A percentile compares a stretch with the other conserved stretches of the same genome.
Conservation (phyloP, 768 basidiomycete genomes). For the Panellus pusillus region DNA sequence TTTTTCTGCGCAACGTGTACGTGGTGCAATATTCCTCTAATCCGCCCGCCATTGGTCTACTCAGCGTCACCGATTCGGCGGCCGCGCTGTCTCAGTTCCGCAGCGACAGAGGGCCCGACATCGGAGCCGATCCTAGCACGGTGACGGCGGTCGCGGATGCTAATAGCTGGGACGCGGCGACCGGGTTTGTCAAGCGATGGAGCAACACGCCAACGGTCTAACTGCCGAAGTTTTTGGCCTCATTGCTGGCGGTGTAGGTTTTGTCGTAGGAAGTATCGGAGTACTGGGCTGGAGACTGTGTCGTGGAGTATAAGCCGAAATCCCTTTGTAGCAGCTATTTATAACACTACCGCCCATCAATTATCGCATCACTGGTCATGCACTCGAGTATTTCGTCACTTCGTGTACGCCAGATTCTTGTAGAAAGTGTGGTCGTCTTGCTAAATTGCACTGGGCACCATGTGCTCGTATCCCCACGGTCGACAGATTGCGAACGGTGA, state of each 20-base stretch:
- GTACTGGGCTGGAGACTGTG: conserved; percentile 15
- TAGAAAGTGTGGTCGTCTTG: too few species aligned
- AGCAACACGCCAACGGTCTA: neutral
- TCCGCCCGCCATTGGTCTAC: conserved; percentile 46
- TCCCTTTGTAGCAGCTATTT: too few species aligned
- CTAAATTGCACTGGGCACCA: too few species aligned
- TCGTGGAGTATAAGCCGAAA: conserved; percentile 3
- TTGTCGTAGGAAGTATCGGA: conserved; percentile 13
- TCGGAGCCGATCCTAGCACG: neutral
- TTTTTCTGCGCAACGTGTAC: conserved; percentile 59
- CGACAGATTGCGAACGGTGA: too few species aligned
- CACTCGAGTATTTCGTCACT: too few species aligned
- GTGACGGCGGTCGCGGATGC: neutral
- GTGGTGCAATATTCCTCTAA: conserved; percentile 44
- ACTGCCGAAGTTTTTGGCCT: conserved; percentile 4
- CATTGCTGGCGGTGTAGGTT: conserved; percentile 13
- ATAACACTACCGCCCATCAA: too few species aligned
- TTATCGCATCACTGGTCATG: too few species aligned
- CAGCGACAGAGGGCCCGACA: conserved; percentile 41
- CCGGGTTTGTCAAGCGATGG: conserved; percentile 21
- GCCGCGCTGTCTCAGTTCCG: conserved; percentile 40
- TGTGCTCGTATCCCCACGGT: too few species aligned
- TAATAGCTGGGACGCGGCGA: conserved; percentile 10
- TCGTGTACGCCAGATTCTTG: too few species aligned
- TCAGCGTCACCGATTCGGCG: conserved; percentile 41